phyloP scores from a whole-genome alignment of 768 basidiomycete genomes.

The Chalciporus pseudorubinellus region DNA sequence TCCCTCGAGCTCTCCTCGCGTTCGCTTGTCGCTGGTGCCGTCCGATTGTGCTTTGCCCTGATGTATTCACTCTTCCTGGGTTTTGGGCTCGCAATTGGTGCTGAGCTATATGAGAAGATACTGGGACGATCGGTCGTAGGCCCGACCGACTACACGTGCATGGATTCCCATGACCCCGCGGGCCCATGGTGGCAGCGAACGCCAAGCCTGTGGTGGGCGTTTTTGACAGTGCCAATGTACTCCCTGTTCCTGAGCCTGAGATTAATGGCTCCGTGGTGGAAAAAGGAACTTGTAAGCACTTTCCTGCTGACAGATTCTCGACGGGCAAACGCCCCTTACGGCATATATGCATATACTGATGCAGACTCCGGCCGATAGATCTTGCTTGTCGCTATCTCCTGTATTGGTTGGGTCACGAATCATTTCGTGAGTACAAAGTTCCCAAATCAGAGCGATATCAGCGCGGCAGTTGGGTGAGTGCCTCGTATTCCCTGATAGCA shows the following conservation, averaged over 20 bases:
- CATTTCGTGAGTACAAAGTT: constrained; percentile 61
- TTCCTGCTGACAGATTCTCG: neutral
- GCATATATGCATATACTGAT: neutral
- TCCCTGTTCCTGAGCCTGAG: constrained; percentile 64
- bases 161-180: constrained; percentile 48
- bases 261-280: constrained; percentile 57
- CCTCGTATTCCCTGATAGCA: neutral
- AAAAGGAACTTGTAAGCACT: constrained; percentile 51
- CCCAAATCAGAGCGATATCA: constrained; percentile 69
- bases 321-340: neutral
- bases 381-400: constrained; percentile 58
- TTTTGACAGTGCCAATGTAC: constrained; percentile 69
- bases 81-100: constrained; percentile 82
- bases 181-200: constrained; percentile 76
- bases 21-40: constrained; percentile 81
- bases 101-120: constrained; percentile 60
- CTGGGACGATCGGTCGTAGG: constrained; percentile 45
- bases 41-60: constrained; percentile 75
- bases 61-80: constrained; percentile 78
- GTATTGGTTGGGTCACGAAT: constrained; percentile 76
- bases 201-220: constrained; percentile 72
- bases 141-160: constrained; percentile 60
- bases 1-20: constrained; percentile 77
- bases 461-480: constrained; percentile 66
- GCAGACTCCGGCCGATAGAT: constrained; percentile 25